These are phyloP conservation scores for Syzygium aromaticum DNA, from an alignment of 345 rosid species.

Conservation along the genomic window DNA sequence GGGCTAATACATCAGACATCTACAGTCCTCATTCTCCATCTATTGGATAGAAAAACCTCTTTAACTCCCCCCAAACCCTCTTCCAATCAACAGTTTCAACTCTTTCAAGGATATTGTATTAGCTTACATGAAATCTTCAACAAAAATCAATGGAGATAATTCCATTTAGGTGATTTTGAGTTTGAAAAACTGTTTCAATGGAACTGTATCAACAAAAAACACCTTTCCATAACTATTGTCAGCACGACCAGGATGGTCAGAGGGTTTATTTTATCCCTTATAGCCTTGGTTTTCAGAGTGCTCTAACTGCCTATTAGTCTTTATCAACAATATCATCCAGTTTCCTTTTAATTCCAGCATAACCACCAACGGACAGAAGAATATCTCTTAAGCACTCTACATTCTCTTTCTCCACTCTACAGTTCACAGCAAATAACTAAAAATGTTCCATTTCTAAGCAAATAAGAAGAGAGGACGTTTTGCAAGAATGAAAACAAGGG, in stretches of 20 bases:
- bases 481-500: not conserved
- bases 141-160: not conserved
- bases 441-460: not conserved
- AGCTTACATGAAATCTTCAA: not conserved
- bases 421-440: not conserved
- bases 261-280: not conserved
- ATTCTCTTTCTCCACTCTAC: not conserved
- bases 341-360: not conserved
- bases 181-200: not conserved
- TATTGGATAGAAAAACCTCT: not conserved
- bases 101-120: not conserved
- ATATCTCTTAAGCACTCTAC: not conserved
- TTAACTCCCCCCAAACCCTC: not conserved
- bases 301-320: not conserved
- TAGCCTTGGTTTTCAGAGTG: not conserved
- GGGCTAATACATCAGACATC: not conserved
- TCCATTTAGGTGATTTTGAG: not conserved
- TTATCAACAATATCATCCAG: not conserved
- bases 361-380: not conserved
- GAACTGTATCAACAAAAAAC: not conserved
- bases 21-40: not conserved
- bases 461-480: not conserved
- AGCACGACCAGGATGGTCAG: not conserved
- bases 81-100: not conserved
- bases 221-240: not conserved